phyloP scores from a whole-genome alignment of 2,329 filamentous ascomycete genomes.

The Anthostomella pinea region DNA sequence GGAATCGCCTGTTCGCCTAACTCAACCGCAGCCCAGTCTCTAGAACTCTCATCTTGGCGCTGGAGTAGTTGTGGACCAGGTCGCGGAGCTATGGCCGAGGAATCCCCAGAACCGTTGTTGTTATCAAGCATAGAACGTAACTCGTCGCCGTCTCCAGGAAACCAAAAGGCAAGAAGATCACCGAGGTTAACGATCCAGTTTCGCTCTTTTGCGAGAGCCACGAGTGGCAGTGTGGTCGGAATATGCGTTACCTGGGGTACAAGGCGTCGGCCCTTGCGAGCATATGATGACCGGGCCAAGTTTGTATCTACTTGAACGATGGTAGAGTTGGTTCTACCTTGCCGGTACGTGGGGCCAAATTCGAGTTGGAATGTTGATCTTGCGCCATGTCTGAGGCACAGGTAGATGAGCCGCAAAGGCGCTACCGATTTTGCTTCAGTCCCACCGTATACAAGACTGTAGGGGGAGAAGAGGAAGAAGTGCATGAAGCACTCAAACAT shows the following conservation, averaged over 20 bases:
- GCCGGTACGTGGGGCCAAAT: conserved; percentile 9
- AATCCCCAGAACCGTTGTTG: too few species aligned
- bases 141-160: conserved; percentile 7
- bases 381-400: conserved; percentile 7
- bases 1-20: too few species aligned
- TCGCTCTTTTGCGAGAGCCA: conserved; percentile 8
- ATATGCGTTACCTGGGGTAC: not conserved
- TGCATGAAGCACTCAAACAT: conserved; percentile 6
- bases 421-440: not conserved
- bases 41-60: too few species aligned
- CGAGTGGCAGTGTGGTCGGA: too few species aligned
- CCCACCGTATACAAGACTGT: not conserved
- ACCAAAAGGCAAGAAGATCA: conserved; percentile 11
- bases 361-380: conserved; percentile 3
- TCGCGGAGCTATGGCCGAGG: too few species aligned
- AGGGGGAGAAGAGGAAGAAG: not conserved
- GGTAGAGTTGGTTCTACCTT: not conserved
- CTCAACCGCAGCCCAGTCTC: too few species aligned
- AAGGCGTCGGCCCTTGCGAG: conserved; percentile 1
- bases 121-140: too few species aligned
- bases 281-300: too few species aligned
- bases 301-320: conserved; percentile 5
- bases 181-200: conserved; percentile 6
- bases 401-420: conserved; percentile 3
- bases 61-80: too few species aligned